Percentiles rank a stretch among this genome's conserved stretches.
Evolutionary conservation across 164 flowering plant genomes (phyloP).

Genomic region (Vitis amurensis): DNA sequence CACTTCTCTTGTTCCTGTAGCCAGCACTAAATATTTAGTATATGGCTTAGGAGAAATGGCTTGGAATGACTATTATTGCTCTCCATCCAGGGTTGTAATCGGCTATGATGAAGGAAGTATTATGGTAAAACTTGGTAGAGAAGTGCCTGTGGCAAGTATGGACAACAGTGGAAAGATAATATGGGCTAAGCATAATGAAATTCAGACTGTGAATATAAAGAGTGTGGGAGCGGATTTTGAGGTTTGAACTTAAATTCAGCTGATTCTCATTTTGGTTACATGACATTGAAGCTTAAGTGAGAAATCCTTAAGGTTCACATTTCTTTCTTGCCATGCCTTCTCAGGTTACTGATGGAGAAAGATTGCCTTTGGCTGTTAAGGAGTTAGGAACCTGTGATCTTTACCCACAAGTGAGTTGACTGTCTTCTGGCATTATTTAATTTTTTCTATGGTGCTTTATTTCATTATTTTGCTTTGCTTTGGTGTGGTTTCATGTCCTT

Average conservation of each 20-base stretch:
- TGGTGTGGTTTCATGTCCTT: not conserved
- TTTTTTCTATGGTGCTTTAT: not conserved
- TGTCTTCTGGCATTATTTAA: not conserved
- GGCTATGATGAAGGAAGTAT: conserved; percentile 98
- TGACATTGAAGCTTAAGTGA: not conserved
- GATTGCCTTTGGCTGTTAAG: conserved; percentile 92
- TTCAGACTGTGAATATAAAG: conserved; percentile 93
- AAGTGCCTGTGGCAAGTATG: conserved; percentile 97
- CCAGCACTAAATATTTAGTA: not conserved
- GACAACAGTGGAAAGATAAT: conserved; percentile 94
- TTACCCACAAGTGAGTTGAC: conserved; percentile 80
- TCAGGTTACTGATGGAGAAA: conserved; percentile 94
- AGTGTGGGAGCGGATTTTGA: conserved; percentile 93
- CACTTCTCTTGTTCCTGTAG: not conserved
- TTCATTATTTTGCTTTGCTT: not conserved
- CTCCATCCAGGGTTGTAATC: conserved; percentile 66
- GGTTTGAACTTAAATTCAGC: conserved; percentile 37
- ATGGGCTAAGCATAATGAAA: conserved; percentile 98
- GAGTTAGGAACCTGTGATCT: conserved; percentile 98
- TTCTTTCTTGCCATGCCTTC: conserved; percentile 10
- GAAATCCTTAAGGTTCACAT: not conserved
- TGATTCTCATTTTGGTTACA: not conserved
- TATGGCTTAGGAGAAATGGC: not conserved
- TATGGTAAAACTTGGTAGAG: conserved; percentile 92
- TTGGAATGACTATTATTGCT: not conserved